Evolutionary conservation across 179 eudicot genomes (phyloP).

Genomic region (Sideroxylon spinosum): DNA sequence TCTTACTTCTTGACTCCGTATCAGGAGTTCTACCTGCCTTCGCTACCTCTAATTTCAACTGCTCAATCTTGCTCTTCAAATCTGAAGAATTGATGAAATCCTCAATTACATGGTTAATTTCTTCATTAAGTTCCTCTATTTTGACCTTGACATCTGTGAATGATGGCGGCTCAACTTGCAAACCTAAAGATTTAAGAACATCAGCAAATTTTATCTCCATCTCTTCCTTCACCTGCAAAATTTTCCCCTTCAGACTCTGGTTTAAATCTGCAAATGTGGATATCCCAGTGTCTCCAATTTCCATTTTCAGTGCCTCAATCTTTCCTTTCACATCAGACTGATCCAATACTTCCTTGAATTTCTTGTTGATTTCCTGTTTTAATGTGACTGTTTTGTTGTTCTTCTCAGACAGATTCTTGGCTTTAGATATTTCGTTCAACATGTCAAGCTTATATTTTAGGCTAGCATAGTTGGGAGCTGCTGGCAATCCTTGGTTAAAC

Average conservation of each 20-base stretch:
- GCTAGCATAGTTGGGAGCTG: conserved; percentile 67
- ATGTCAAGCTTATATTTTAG: conserved; percentile 58
- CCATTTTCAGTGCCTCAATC: conserved; percentile 57
- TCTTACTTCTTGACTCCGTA: conserved; percentile 43
- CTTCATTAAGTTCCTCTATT: conserved; percentile 45
- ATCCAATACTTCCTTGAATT: conserved; percentile 25
- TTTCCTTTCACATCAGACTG: conserved; percentile 42
- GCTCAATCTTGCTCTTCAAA: conserved; percentile 52
- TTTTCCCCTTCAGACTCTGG: conserved; percentile 46
- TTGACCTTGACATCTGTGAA: conserved; percentile 29
- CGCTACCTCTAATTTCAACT: conserved; percentile 45
- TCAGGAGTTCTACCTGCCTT: conserved; percentile 47
- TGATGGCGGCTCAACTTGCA: conserved; percentile 33
- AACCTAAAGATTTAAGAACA: conserved; percentile 39
- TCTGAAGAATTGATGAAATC: conserved; percentile 55
- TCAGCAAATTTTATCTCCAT: conserved; percentile 41
- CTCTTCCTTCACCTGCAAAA: conserved; percentile 44
- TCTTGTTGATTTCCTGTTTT: conserved; percentile 42
- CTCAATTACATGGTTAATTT: conserved; percentile 47
- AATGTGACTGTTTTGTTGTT: conserved; percentile 19
- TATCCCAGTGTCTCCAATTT: conserved; percentile 48
- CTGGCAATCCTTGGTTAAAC: conserved; percentile 42
- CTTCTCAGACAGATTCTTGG: conserved; percentile 32
- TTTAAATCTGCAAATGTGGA: conserved; percentile 37
- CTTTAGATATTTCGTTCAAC: conserved; percentile 62